Conservation (phyloP, 1,284 basidiomycete genomes). For the Inonotus hispidus region DNA sequence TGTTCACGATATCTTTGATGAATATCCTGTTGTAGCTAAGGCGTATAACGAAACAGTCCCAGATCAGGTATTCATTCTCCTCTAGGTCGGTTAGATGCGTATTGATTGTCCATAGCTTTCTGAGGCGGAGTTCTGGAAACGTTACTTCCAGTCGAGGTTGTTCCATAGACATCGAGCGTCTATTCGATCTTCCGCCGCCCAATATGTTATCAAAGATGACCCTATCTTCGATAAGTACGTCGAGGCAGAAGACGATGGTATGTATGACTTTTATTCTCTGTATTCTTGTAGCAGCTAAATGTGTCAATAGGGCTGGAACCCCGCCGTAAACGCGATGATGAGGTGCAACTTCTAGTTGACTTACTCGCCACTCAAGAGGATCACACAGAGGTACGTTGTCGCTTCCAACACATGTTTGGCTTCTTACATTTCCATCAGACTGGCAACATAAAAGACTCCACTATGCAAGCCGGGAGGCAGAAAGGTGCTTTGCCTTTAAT, state of each 20-base stretch:
- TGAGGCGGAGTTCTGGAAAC: slow-evolving; percentile 92
- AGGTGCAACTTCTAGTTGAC: slow-evolving; percentile 78
- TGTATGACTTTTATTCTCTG: slow-evolving; percentile 22
- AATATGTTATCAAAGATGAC: slow-evolving; percentile 86
- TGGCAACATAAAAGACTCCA: slow-evolving; percentile 84
- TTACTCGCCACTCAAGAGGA: slow-evolving; percentile 89
- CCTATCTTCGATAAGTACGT: slow-evolving; percentile 94
- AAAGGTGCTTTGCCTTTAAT: slow-evolving; percentile 87
- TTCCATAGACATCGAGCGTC: slow-evolving; percentile 94
- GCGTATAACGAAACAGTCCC: slow-evolving; percentile 95
- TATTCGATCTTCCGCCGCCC: slow-evolving; percentile 78
- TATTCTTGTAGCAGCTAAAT: background rate
- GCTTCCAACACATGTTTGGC: background rate
- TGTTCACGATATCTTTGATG: slow-evolving; percentile 94
- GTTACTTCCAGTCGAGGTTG: slow-evolving; percentile 93
- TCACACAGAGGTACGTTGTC: slow-evolving; percentile 68
- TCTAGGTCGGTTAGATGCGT: slow-evolving; percentile 11
- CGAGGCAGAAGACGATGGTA: slow-evolving; percentile 91
- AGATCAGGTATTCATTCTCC: slow-evolving; percentile 48
- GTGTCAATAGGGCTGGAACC: slow-evolving; percentile 69
- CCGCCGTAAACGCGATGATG: slow-evolving; percentile 56
- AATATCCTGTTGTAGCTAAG: slow-evolving; percentile 91
- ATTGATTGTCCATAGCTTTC: slow-evolving; percentile 49
- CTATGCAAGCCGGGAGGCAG: slow-evolving; percentile 94
- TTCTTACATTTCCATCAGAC: slow-evolving; percentile 42